Conservation (phyloP, 495 filamentous ascomycete species). For the Aspergillus sclerotiicarbonarius region DNA sequence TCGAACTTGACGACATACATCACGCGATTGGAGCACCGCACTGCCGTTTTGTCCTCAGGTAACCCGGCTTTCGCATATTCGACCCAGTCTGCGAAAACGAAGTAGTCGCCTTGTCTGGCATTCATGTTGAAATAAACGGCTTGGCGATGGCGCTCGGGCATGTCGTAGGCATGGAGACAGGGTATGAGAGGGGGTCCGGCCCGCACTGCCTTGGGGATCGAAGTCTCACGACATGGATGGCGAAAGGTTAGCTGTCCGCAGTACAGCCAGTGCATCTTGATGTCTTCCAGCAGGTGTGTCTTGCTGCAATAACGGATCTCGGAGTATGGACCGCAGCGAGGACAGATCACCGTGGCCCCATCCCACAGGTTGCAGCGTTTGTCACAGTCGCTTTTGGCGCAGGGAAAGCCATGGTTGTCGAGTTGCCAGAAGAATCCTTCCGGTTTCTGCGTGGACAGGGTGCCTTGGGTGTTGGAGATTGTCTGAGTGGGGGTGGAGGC, state of each 20-base stretch:
- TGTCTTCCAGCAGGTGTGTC: constrained; percentile 35
- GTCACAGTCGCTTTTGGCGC: constrained; percentile 28
- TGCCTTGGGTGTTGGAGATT: constrained; percentile 1
- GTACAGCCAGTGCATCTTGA: constrained; percentile 32
- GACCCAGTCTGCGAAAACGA: constrained; percentile 35
- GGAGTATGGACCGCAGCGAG: constrained; percentile 44
- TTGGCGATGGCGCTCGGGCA: constrained; percentile 36
- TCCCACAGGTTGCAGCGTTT: constrained; percentile 55
- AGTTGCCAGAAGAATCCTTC: constrained; percentile 26
- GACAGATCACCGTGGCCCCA: constrained; percentile 35
- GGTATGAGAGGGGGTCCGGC: constrained; percentile 30
- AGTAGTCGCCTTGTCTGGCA: constrained; percentile 33
- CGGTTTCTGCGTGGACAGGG: constrained; percentile 11
- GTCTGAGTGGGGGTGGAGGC: neutral
- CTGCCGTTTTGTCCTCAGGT: constrained; percentile 1
- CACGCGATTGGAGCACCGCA: constrained; percentile 28
- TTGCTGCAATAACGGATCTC: constrained; percentile 39
- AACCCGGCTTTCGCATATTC: constrained; percentile 14
- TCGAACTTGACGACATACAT: constrained; percentile 20
- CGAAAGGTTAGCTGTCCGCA: constrained; percentile 26
- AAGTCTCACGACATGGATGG: constrained; percentile 14
- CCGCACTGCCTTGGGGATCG: constrained; percentile 19
- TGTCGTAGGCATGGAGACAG: constrained; percentile 27
- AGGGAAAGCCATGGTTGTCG: constrained; percentile 25
- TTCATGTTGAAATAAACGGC: constrained; percentile 32